A percentile compares a stretch with the other conserved stretches of the same genome.
Conservation (phyloP, 2,329 filamentous ascomycete genomes). For the Thielaviopsis musarum region DNA sequence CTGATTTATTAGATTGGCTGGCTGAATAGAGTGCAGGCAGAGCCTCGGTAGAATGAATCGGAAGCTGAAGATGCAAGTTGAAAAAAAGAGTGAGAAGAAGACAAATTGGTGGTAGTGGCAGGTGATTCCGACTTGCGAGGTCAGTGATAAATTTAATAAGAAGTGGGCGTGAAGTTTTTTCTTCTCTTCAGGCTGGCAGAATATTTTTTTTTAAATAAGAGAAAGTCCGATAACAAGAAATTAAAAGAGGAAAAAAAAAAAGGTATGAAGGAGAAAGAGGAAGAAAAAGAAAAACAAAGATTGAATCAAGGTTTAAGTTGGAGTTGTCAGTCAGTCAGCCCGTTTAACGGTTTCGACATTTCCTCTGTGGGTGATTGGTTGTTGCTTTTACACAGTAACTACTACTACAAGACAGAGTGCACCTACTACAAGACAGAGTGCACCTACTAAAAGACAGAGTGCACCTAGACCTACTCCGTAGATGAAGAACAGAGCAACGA, state of each 20-base stretch:
- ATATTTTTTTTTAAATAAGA: slow-evolving; percentile 10
- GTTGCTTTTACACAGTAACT: background rate
- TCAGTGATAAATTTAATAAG: too few relatives aligned
- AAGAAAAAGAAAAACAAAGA: background rate
- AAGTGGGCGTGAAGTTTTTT: background rate
- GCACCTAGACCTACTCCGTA: too few relatives aligned
- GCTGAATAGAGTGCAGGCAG: background rate
- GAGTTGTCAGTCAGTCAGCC: background rate
- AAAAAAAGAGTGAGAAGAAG: background rate
- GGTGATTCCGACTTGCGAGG: too few relatives aligned
- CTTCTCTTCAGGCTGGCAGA: background rate
- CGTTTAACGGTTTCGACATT: background rate
- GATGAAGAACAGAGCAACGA: too few relatives aligned
- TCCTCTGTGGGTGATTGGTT: background rate
- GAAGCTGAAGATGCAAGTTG: background rate
- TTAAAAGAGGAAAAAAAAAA: background rate
- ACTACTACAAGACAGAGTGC: too few relatives aligned
- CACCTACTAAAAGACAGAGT: too few relatives aligned
- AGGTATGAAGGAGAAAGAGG: background rate
- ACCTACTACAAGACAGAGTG: too few relatives aligned
- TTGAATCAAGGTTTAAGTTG: background rate
- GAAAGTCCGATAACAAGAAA: slow-evolving; percentile 11
- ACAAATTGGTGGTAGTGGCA: background rate
- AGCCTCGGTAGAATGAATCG: background rate
- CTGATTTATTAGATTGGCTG: background rate